Evolutionary conservation across 331 rosid genomes (phyloP), one percentile per base, ranked within the genome.

Genomic region (Rosa hybrid): DNA sequence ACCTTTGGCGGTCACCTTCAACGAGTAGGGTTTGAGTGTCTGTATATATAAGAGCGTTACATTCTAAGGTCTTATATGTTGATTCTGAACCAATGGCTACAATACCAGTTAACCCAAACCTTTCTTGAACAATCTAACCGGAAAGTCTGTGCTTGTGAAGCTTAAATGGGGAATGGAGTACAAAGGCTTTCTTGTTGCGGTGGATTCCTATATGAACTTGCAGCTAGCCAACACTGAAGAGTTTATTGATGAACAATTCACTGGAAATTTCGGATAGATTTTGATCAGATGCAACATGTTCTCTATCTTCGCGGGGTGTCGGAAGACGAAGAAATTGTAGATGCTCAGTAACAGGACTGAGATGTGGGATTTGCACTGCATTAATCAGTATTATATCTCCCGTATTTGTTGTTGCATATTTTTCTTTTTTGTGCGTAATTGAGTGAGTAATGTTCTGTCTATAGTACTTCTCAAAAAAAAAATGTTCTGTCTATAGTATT

Each of bases 131-230:
- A 91, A 94, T 88, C 90, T 94, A 92, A 94, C 98, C 16, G 98
- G 98, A 70, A 94, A 94, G 85, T 89, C 85, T 48, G 94, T 94
- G 67, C 82, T 92, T 81, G 98, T 92, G 39, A 94, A 94, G 72
- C 90, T 94, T 2, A 94, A 94, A 87, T 94, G 98, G 98, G 98
- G 98, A 68, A 92, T 92, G 98, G 98, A 94, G 78, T 92, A 92
- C 91, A 92, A 94, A 83, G 98, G 98, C 12, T 95, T 80, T 80
- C 98, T 95, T 17, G 98, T 93, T 80, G 91, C 98, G 0, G 97
- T 89, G 69, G 98, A 95, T 82, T 91, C 98, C 68, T 95, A 90
- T 77, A 95, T 92, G 98, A 95, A 92, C 84, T 90, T 95, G 86
- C 98, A 95, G 99, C 83, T 95, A 74, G 98, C 99, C 71, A 95